phyloP scores from a whole-genome alignment of 345 rosid genomes.

The Gossypium mustelinum region DNA sequence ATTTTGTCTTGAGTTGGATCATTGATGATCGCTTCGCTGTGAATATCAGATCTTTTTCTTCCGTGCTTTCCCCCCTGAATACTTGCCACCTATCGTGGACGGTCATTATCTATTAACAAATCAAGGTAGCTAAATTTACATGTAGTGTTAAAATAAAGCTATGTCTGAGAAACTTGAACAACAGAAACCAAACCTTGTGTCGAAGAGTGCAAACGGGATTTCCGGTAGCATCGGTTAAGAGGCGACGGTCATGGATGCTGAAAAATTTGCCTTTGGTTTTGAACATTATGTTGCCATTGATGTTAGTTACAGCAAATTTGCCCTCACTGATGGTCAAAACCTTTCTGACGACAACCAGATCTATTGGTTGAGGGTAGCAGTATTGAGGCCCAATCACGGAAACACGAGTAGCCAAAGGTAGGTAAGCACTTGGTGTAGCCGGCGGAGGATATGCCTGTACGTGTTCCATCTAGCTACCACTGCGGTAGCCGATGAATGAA shows the following conservation, averaged over 20 bases:
- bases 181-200: slow-evolving; percentile 4
- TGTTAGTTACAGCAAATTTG: slow-evolving; percentile 7
- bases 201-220: slow-evolving; percentile 16
- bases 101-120: background rate
- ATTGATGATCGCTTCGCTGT: slow-evolving; percentile 11
- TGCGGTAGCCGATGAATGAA: too few relatives aligned
- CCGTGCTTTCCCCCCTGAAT: slow-evolving; percentile 11
- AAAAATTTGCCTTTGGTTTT: slow-evolving; percentile 15
- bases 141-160: background rate
- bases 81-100: slow-evolving; percentile 12
- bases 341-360: slow-evolving; percentile 11
- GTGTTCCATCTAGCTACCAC: too few relatives aligned
- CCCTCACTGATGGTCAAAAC: slow-evolving; percentile 11
- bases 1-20: background rate
- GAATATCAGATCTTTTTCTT: slow-evolving; percentile 8
- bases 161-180: background rate
- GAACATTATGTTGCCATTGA: background rate
- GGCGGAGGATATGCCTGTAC: background rate
- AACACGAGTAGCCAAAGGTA: background rate
- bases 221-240: slow-evolving; percentile 13
- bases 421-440: background rate
- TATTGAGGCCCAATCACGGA: slow-evolving; percentile 7
- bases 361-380: slow-evolving; percentile 7
- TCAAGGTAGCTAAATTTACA: background rate
- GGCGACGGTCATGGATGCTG: slow-evolving; percentile 12